phyloP scores from a whole-genome alignment of 2,329 filamentous ascomycete species.

The Monilinia polystroma region DNA sequence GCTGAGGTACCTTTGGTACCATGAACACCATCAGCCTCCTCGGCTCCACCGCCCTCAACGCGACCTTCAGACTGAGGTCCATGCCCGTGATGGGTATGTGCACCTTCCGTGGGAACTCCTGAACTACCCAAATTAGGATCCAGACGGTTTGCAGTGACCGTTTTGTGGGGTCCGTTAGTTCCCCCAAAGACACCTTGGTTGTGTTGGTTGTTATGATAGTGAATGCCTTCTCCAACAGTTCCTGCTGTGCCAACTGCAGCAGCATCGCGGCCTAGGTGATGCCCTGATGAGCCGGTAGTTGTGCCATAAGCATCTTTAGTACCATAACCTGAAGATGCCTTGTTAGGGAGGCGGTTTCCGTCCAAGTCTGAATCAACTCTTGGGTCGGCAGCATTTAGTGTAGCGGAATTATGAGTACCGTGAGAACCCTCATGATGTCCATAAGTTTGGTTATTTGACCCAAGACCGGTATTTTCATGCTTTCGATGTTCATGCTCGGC shows the following conservation, averaged over 20 bases:
- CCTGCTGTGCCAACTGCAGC: conserved; percentile 25
- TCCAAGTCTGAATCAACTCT: conserved; percentile 35
- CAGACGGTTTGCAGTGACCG: conserved; percentile 35
- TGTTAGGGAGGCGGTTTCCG: conserved; percentile 23
- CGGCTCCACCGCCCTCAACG: conserved; percentile 34
- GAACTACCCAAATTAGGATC: conserved; percentile 33
- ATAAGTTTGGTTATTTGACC: conserved; percentile 6
- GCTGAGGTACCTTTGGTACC: conserved; percentile 25
- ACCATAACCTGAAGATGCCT: conserved; percentile 9
- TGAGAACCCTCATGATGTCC: conserved; percentile 26
- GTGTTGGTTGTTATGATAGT: conserved; percentile 28
- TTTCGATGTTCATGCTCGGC: conserved; percentile 17
- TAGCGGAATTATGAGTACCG: conserved; percentile 31
- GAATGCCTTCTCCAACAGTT: conserved; percentile 25
- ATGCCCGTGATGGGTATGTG: conserved; percentile 22
- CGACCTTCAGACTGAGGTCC: conserved; percentile 23
- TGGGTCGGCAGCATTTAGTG: conserved; percentile 29
- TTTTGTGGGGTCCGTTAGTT: conserved; percentile 31
- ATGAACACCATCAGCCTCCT: conserved; percentile 33
- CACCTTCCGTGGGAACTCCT: conserved; percentile 26
- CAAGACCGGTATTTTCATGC: conserved; percentile 13
- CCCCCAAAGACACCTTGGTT: not conserved
- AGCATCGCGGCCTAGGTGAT: conserved; percentile 27
- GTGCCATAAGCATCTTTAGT: conserved; percentile 13
- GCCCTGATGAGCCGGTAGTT: conserved; percentile 5